Percentiles rank a stretch among this genome's conserved stretches.
These are phyloP conservation scores for Cystofilobasidium ferigula DNA, from an alignment of 768 basidiomycete genomes.

Conservation along the genomic window DNA sequence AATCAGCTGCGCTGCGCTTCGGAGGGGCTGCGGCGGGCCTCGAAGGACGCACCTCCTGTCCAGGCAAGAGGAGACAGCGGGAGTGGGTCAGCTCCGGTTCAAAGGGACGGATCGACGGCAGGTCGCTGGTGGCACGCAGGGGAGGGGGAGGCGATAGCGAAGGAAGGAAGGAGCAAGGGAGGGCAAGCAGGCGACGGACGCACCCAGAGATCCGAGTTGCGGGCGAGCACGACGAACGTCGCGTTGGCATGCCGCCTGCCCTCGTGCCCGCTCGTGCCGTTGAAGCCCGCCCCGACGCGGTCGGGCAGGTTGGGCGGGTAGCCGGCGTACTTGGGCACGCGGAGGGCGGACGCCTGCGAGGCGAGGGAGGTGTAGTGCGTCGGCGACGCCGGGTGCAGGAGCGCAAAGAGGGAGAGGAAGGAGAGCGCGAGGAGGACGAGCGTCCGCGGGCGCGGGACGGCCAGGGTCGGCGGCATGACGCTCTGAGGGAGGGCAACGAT, in stretches of 20 bases:
- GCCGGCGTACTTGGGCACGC: neutral
- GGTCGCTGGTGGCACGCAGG: neutral
- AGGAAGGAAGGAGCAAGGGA: neutral
- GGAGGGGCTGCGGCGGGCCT: too few species aligned
- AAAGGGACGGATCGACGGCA: too few species aligned
- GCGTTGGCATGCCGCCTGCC: conserved; percentile 17
- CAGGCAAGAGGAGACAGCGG: too few species aligned
- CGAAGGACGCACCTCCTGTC: too few species aligned
- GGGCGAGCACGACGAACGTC: conserved; percentile 20
- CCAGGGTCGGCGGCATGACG: conserved; percentile 7
- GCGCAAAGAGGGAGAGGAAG: neutral
- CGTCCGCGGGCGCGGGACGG: conserved; percentile 4
- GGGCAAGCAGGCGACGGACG: neutral
- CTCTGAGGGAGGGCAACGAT: too few species aligned
- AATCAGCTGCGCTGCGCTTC: neutral
- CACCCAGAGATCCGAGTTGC: conserved; percentile 26
- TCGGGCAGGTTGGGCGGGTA: conserved; percentile 14
- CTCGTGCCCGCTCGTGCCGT: neutral
- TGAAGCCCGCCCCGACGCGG: neutral
- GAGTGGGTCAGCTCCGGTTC: too few species aligned
- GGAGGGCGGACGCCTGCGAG: neutral
- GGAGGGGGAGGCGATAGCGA: neutral
- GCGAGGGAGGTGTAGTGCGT: neutral
- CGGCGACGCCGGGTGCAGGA: conserved; percentile 14
- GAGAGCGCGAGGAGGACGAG: neutral